Evolutionary conservation across 164 flowering plant species (phyloP), one percentile per base, ranked within the genome.

Genomic region (Umbellularia californica): DNA sequence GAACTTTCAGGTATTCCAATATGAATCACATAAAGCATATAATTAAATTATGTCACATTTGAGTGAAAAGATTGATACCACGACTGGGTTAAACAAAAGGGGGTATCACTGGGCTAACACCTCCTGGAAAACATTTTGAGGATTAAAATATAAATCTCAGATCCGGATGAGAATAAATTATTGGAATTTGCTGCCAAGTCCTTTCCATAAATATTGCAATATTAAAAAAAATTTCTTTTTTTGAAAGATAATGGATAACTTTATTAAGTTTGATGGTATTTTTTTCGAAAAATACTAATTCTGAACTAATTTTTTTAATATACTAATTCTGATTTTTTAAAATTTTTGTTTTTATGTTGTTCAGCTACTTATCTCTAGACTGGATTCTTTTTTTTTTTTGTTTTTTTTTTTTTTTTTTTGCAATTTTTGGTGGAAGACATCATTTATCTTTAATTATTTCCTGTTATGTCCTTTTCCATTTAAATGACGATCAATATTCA

Each of bases 1-100:
- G 94, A 78, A 94, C 99, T 80, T 94, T 94, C 86, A 90, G 98
- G 98, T 96, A 73, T 22, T 25, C 47, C 50, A 19, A 22, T 23
- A 22, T 23, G 58, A 23, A 5, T 3, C 58, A 63, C 23, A 63
- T 67, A 7, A 67, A 28, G 28, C 70, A 70, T 69, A 47, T 58
- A 17, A 30, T 47, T 47, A 23, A 70, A 70, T 64, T 23, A 10
- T 23, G 11, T 41, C 47, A 41, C 47, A 7, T 41, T 9, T 41
- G 47, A 41, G 47, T 41, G 47, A 1, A 9, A 41, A 41, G 47
- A 41, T 41, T 7, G 47, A 7, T 41, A 41, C 47, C 47, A 41
- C 47, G 0, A 41, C 47, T 41, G 47, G 47, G 47, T 41, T 9
- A 5, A 11, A 9, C 10, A 41, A 41, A 41, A 41, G 47, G 2